Base-by-base conservation (phyloP, 345 rosid species). In the Viola odorata region DNA sequence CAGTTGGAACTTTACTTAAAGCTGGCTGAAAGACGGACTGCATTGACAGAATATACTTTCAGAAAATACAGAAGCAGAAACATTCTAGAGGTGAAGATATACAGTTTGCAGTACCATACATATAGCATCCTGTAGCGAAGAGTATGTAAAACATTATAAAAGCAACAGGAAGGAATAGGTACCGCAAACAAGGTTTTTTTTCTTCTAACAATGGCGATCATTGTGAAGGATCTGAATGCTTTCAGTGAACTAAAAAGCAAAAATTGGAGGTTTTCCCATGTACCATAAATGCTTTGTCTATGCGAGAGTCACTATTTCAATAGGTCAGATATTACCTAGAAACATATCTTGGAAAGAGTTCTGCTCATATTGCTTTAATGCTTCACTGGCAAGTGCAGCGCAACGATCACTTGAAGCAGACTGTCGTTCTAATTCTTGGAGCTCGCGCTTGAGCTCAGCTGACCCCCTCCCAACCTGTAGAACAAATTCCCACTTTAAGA, bases 381-480 rank as follows among this genome's bases (percentile, higher is more conserved):
- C 84, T 74, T 90, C 90, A 55, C 71, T 74, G 49, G 74, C 69
- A 50, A 82, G 75, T 63, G 77, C 82, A 45, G 83, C 58, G 59
- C 71, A 81, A 52, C 50, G 69, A 74, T 79, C 80, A 53, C 63
- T 76, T 2, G 80, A 73, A 75, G 66, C 68, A 45, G 82, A 77
- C 55, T 75, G 75, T 73, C 75, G 81, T 77, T 86, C 89, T 13
- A 88, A 65, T 58, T 64, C 76, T 65, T 63, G 80, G 6, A 94
- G 84, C 76, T 94, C 91, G 8, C 60, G 65, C 51, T 69, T 75
- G 50, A 94, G 80, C 77, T 73, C 83, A 60, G 54, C 75, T 55
- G 90, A 84, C 69, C 86, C 88, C 80, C 75, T 84, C 45, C 75
- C 78, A 8, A 41, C 77, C 97, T 94, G 63, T 55, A 64, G 8